A percentile compares a stretch with the other conserved stretches of the same genome.
Evolutionary conservation across 148 eudicot genomes (phyloP).

Genomic region (Bassia scoparia): DNA sequence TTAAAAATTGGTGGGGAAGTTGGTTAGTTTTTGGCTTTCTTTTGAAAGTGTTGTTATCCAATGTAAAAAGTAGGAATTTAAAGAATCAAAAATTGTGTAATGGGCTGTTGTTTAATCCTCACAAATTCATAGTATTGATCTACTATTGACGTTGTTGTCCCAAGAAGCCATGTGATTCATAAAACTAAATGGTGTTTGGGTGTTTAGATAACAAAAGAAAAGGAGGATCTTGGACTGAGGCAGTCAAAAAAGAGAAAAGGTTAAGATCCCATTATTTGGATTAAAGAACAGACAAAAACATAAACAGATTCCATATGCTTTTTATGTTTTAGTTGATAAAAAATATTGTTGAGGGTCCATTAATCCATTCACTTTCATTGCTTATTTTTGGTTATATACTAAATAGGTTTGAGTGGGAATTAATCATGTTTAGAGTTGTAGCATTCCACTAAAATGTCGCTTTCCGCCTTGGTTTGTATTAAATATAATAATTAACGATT

Average conservation of each 20-base stretch:
- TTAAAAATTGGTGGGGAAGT: constrained; percentile 37
- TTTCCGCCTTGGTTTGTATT: constrained; percentile 17
- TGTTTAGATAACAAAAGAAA: constrained; percentile 34
- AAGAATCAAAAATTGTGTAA: constrained; percentile 29
- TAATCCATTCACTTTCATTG: background rate
- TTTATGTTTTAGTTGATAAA: background rate
- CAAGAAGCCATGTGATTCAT: constrained; percentile 35
- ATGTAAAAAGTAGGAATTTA: constrained; percentile 32
- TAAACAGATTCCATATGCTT: constrained; percentile 9
- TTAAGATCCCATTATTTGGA: constrained; percentile 22
- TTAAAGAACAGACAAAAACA: constrained; percentile 22
- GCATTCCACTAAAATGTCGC: constrained; percentile 5
- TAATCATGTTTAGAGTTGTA: background rate
- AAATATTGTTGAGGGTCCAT: background rate
- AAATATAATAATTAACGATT: too few relatives aligned
- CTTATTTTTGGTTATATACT: background rate
- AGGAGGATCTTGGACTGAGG: constrained; percentile 41
- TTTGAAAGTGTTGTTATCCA: constrained; percentile 16
- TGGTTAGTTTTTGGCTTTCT: constrained; percentile 15
- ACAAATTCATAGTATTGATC: background rate
- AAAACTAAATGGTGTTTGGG: background rate
- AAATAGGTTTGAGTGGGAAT: background rate
- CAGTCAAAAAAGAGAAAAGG: constrained; percentile 46
- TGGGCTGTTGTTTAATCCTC: constrained; percentile 8
- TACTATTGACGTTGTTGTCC: constrained; percentile 23